A percentile compares a stretch with the other conserved stretches of the same genome.
Evolutionary conservation across 2,329 filamentous ascomycete genomes (phyloP).

Genomic region (Lachnellula suecica): DNA sequence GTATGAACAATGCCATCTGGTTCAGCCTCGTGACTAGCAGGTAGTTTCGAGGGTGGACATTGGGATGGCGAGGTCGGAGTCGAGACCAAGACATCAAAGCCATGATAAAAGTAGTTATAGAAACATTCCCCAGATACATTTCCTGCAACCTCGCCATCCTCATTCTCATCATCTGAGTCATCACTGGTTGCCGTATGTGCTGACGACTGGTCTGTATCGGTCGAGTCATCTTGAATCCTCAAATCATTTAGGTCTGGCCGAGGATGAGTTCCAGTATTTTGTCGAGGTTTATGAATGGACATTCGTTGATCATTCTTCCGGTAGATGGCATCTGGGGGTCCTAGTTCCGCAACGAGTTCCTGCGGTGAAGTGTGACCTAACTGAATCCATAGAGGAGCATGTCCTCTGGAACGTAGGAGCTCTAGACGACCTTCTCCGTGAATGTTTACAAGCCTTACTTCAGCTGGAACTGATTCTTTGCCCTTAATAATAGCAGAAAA

Average conservation of each 20-base stretch:
- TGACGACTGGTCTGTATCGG: slow-evolving; percentile 75
- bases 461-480: slow-evolving; percentile 81
- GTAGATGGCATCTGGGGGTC: slow-evolving; percentile 92
- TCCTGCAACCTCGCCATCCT: slow-evolving; percentile 54
- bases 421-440: slow-evolving; percentile 78
- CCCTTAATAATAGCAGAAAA: slow-evolving; percentile 67
- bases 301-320: slow-evolving; percentile 86
- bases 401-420: slow-evolving; percentile 70
- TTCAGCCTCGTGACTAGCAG: slow-evolving; percentile 23
- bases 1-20: slow-evolving; percentile 21
- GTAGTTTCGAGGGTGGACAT: slow-evolving; percentile 52
- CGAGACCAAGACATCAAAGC: slow-evolving; percentile 92
- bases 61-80: slow-evolving; percentile 66
- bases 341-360: slow-evolving; percentile 85
- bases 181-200: slow-evolving; percentile 70
- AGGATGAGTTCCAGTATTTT: slow-evolving; percentile 49
- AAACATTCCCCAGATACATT: slow-evolving; percentile 74
- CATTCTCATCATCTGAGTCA: slow-evolving; percentile 63
- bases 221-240: slow-evolving; percentile 50
- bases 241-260: slow-evolving; percentile 41
- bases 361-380: slow-evolving; percentile 89
- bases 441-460: slow-evolving; percentile 78
- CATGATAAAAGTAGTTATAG: slow-evolving; percentile 96
- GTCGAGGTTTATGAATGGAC: slow-evolving; percentile 73
- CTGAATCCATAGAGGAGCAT: slow-evolving; percentile 65